phyloP scores from a whole-genome alignment of 352 stramenopile genomes.

The Blastocystis sp. region DNA sequence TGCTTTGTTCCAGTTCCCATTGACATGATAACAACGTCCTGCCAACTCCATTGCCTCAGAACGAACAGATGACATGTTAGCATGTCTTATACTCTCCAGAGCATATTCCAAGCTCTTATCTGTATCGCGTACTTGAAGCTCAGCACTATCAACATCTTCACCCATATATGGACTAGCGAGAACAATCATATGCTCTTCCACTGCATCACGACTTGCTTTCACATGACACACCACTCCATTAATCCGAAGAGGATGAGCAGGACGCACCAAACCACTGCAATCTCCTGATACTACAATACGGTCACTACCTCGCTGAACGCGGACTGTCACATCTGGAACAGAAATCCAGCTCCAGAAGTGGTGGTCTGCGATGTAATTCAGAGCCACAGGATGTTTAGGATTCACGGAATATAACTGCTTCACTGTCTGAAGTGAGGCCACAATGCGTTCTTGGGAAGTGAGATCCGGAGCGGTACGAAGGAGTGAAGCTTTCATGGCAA shows the following conservation, averaged over 20 bases:
- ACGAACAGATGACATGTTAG: constrained; percentile 6
- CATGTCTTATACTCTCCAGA: background rate
- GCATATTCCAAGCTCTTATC: background rate
- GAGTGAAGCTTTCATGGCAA: constrained; percentile 42
- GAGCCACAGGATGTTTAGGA: background rate
- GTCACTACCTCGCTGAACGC: background rate
- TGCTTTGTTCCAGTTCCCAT: constrained; percentile 28
- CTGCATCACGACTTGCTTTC: background rate
- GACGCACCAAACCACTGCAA: background rate
- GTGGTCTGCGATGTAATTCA: constrained; percentile 53
- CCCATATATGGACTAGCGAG: background rate
- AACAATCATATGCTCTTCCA: background rate
- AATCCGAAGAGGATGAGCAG: constrained; percentile 25
- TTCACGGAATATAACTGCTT: constrained; percentile 36
- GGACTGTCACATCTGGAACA: background rate
- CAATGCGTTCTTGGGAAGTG: constrained; percentile 6
- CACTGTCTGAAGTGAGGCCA: constrained; percentile 34
- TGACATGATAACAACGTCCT: constrained; percentile 31
- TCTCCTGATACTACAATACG: background rate
- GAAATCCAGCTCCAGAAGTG: constrained; percentile 20
- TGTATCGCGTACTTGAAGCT: constrained; percentile 21
- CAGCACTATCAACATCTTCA: background rate
- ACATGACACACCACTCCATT: background rate
- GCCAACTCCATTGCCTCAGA: constrained; percentile 36
- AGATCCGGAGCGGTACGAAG: constrained; percentile 7